Evolutionary conservation across 768 basidiomycete species (phyloP).

Genomic region (Multifurca ochricompacta): DNA sequence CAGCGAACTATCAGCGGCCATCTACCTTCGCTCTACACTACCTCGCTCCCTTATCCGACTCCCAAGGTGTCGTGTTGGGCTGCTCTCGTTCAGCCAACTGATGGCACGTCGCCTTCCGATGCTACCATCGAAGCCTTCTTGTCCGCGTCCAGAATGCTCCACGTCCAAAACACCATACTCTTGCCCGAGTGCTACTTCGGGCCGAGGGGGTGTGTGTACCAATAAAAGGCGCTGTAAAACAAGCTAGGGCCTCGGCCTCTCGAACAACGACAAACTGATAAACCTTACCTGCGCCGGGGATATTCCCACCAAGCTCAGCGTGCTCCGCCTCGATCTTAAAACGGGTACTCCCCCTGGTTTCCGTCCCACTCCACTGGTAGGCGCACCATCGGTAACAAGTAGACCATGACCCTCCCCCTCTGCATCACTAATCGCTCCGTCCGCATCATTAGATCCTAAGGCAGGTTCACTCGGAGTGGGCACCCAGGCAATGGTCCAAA

Average conservation of each 20-base stretch:
- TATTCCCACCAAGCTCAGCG: conserved; percentile 56
- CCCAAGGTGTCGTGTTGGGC: background rate
- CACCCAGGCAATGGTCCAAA: conserved; percentile 78
- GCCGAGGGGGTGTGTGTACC: conserved; percentile 56
- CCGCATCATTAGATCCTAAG: conserved; percentile 23
- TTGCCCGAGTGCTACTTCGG: conserved; percentile 24
- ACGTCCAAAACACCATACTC: background rate
- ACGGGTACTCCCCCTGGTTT: conserved; percentile 32
- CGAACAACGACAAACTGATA: background rate
- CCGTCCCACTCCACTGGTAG: conserved; percentile 17
- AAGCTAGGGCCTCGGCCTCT: conserved; percentile 1
- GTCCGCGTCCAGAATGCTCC: conserved; percentile 2
- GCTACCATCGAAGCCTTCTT: background rate
- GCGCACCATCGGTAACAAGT: conserved; percentile 22
- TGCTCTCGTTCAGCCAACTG: conserved; percentile 1
- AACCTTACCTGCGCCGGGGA: conserved; percentile 62
- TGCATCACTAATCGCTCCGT: conserved; percentile 25
- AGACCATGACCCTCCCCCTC: conserved; percentile 22
- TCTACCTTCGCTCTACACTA: conserved; percentile 13
- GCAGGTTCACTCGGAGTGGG: conserved; percentile 27
- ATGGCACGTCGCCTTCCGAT: conserved; percentile 11
- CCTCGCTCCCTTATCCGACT: conserved; percentile 1
- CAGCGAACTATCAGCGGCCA: background rate
- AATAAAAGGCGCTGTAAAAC: conserved; percentile 49
- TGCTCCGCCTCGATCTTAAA: conserved; percentile 46